These are phyloP conservation scores for Scytalidium sp. DNA, from an alignment of 2,329 filamentous ascomycete genomes.

Conservation along the genomic window DNA sequence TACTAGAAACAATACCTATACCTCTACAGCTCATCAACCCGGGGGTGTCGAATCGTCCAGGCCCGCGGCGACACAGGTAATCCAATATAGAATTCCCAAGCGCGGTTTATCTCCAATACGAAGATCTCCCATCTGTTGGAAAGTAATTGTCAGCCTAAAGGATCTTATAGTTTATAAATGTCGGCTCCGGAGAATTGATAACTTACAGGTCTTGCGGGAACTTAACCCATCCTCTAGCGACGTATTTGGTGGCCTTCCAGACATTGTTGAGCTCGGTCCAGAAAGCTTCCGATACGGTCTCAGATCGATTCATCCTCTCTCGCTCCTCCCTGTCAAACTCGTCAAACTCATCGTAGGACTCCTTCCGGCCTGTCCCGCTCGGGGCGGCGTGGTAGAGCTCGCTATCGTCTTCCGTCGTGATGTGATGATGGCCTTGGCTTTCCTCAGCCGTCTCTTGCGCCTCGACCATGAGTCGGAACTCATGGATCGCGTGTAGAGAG, in stretches of 20 bases:
- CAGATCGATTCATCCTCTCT: constrained; percentile 20
- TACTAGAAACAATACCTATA: no score
- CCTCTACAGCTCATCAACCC: constrained; percentile 36
- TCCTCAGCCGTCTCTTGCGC: constrained; percentile 26
- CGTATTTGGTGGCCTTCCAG: constrained; percentile 58
- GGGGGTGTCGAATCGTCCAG: constrained; percentile 40
- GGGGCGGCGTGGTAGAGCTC: constrained; percentile 41
- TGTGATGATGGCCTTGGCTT: constrained; percentile 16
- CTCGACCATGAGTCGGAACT: constrained; percentile 61
- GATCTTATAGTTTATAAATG: neutral
- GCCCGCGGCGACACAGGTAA: constrained; percentile 51
- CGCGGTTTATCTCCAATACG: constrained; percentile 48
- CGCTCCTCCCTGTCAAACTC: constrained; percentile 29
- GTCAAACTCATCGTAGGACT: constrained; percentile 39
- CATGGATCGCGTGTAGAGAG: constrained; percentile 70
- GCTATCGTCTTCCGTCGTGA: constrained; percentile 21
- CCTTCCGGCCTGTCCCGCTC: constrained; percentile 11
- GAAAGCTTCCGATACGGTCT: constrained; percentile 54
- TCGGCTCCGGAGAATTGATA: neutral
- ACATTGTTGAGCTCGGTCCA: constrained; percentile 63
- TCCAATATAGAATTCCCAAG: constrained; percentile 64
- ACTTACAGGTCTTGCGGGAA: constrained; percentile 71
- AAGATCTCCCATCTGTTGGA: constrained; percentile 45
- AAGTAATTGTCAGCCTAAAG: constrained; percentile 11
- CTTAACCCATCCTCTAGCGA: constrained; percentile 67